Base-by-base conservation (phyloP, 2,329 filamentous ascomycete species). In the Cryphonectria japonica region DNA sequence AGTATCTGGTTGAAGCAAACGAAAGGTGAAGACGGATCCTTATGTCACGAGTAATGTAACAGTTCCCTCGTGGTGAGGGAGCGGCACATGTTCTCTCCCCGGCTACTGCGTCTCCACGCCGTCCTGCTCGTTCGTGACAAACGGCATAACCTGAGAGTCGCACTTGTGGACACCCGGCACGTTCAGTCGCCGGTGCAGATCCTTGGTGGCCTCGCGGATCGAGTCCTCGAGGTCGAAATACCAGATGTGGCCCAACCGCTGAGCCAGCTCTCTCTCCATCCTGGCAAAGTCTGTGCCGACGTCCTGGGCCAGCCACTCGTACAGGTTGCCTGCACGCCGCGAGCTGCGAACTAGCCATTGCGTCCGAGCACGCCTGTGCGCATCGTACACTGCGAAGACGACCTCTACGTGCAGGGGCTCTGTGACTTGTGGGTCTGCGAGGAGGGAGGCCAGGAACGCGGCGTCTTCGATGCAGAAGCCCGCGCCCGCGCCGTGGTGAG, bases 401-500 rank as follows among this genome's bases (percentile, higher is more conserved):
- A 79, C 80, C 7, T 81, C 77, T 0, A 86, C 76, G 9, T 85
- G 80, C 0, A 75, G 70, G 0, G 74, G 71, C 0, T 73, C 77
- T 0, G 73, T 70, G 2, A 84, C 79, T 14, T 80, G 74, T 0
- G 81, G 80, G 46, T 85, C 80, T 0, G 81, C 82, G 0, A 90
- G 78, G 0, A 89, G 76, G 3, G 83, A 80, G 0, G 83, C 81
- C 1, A 85, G 75, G 2, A 84, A 78, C 22, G 80, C 80, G 1
- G 79, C 80, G 71, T 89, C 87, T 73, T 89, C 86, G 70, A 91
- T 85, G 1, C 85, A 87, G 75, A 89, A 84, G 1, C 86, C 87
- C 0, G 86, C 85, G 2, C 89, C 89, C 1, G 88, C 84, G 0
- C 88, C 89, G 59, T 89, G 86, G 54, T 88, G 86, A 0, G 89